These are phyloP conservation scores for Dissophora globulifera DNA, from an alignment of 192 early-diverging fungal genomes.

Conservation along the genomic window DNA sequence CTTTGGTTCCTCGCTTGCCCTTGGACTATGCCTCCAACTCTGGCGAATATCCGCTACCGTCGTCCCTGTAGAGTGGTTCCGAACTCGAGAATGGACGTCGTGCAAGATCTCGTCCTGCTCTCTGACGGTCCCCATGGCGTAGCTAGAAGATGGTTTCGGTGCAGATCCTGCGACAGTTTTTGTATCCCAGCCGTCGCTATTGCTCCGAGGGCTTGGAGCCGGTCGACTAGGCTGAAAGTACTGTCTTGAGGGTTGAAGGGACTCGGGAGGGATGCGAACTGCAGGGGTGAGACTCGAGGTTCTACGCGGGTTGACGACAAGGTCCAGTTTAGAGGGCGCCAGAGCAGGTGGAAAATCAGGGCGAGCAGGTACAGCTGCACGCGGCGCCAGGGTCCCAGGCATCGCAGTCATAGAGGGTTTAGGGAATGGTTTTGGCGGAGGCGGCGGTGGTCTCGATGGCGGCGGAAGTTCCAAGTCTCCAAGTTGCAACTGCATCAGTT, in stretches of 20 bases:
- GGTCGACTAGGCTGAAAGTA: constrained; percentile 7
- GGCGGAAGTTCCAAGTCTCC: constrained; percentile 56
- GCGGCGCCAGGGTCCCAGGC: constrained; percentile 11
- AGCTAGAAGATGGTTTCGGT: constrained; percentile 15
- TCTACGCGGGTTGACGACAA: constrained; percentile 23
- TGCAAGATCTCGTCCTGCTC: constrained; percentile 18
- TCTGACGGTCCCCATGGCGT: constrained; percentile 21
- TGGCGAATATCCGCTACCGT: constrained; percentile 10
- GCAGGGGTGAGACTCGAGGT: constrained; percentile 47
- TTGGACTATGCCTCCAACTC: constrained; percentile 10
- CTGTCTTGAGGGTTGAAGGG: constrained; percentile 9
- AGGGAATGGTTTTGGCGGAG: constrained; percentile 30
- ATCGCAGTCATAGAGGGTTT: constrained; percentile 3
- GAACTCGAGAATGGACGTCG: constrained; percentile 8
- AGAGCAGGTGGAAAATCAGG: neutral
- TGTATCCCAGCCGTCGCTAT: constrained; percentile 33
- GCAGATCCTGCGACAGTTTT: constrained; percentile 26
- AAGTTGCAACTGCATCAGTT: constrained; percentile 61
- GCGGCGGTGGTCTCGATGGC: constrained; percentile 30
- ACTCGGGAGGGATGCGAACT: constrained; percentile 19
- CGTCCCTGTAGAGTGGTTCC: constrained; percentile 27
- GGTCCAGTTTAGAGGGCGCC: constrained; percentile 15
- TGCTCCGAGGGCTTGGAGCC: constrained; percentile 11
- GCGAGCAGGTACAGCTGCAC: constrained; percentile 8
- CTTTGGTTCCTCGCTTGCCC: constrained; percentile 27